Base-by-base conservation (phyloP, 2,329 filamentous ascomycete genomes). In the Peltaster fructicola region DNA sequence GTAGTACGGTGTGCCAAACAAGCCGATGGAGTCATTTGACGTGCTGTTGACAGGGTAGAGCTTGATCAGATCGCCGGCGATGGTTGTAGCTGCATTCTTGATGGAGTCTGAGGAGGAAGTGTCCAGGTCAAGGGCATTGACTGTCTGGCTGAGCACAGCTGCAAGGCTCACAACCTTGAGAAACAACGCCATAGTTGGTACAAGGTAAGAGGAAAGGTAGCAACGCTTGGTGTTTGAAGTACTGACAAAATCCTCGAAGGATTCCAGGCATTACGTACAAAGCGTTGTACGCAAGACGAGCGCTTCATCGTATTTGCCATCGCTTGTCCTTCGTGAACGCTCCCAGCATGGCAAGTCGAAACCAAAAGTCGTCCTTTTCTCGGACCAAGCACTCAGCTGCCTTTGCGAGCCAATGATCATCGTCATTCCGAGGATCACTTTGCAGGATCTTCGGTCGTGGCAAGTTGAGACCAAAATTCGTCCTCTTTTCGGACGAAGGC, bases 1-100 rank as follows among this genome's bases (percentile, higher is more conserved):
- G 37, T 59, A 61, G 10, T 52, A 45, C 3, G 56, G 56, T 15
- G 44, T 40, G 4, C 54, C 50, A 20, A 55, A 48, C 20, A 51
- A 52, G 8, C 56, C 57, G 9, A 52, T 30, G 2, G 37, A 32
- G 7, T 32, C 36, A 8, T 41, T 49, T 20, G 32, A 31, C 9
- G 41, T 38, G 13, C 34, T 31, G 24, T 51, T 51, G 36, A 45
- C 48, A 11, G 39, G 27, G 29, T 53, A 52, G 25, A 34, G 47
- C 5, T 35, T 39, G 29, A 52, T 43, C 8, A 53, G 30, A 10
- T 37, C 39, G 24, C 42, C 43, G 8, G 45, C 49, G 11, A 50
- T 30, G 2, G 37, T 40, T 6, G 37, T 30, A 10, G 50, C 39
- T 12, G 47, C 43, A 24, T 30, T 34, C n/a, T 35, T 36, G 17